Percentiles rank a stretch among this genome's conserved stretches.
Conservation (phyloP, 495 filamentous ascomycete genomes). For the Penicillium desertorum region DNA sequence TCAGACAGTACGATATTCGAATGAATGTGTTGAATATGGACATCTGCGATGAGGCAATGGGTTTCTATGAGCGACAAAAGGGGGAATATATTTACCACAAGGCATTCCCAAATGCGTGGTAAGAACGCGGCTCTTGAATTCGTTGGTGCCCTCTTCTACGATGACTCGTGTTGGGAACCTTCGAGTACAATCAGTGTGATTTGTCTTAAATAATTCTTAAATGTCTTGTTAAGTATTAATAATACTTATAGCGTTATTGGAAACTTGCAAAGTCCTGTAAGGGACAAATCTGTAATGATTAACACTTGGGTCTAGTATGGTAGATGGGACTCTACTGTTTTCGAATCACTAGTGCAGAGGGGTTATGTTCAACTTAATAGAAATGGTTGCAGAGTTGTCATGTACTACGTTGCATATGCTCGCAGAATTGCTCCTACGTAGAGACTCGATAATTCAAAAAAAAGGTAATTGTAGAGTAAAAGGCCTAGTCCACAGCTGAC, state of each 20-base stretch:
- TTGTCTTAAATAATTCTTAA: neutral
- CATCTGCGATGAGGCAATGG: conserved; percentile 20
- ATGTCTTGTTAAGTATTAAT: neutral
- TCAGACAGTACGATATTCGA: conserved; percentile 16
- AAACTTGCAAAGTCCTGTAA: neutral
- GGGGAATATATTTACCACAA: conserved; percentile 14
- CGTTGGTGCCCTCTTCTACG: neutral
- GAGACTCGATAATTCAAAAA: no score
- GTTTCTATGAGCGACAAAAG: neutral
- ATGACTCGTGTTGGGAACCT: neutral
- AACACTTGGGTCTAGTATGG: no score
- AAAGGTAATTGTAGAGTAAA: no score
- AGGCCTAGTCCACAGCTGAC: no score
- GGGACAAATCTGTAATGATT: neutral
- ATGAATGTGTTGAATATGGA: conserved; percentile 20
- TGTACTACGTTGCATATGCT: no score
- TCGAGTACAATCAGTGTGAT: neutral
- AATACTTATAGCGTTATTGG: neutral
- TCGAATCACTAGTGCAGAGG: no score
- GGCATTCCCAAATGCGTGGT: conserved; percentile 7
- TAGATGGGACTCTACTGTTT: no score
- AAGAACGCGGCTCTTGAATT: neutral
- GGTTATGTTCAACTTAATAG: no score
- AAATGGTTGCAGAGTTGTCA: no score
- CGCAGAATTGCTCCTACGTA: no score